Percentiles rank a stretch among this genome's conserved stretches.
Evolutionary conservation across 805 yeast species (phyloP).

Genomic region (Saccharomycopsis microspora): DNA sequence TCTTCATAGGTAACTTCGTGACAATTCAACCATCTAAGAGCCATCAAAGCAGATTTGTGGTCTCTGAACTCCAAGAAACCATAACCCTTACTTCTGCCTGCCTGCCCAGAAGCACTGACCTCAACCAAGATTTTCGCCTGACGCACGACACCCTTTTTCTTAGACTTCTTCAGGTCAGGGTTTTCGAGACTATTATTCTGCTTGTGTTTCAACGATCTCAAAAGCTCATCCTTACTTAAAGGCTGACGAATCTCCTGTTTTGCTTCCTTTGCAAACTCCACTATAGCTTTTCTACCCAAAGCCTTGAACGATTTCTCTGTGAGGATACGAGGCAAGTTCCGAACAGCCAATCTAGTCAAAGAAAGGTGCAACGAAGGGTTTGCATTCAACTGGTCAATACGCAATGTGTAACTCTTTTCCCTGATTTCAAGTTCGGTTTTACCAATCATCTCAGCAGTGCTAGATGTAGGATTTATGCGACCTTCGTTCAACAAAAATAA

Average conservation of each 20-base stretch:
- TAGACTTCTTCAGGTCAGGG: constrained; percentile 45
- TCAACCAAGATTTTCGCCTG: constrained; percentile 92
- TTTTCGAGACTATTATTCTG: constrained; percentile 27
- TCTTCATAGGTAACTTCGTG: constrained; percentile 71
- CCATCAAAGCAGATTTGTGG: constrained; percentile 90
- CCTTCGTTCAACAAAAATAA: constrained; percentile 88
- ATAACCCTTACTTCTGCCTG: constrained; percentile 92
- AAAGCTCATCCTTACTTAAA: constrained; percentile 77
- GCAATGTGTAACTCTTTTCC: constrained; percentile 73
- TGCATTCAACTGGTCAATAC: constrained; percentile 83
- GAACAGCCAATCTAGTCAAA: constrained; percentile 87
- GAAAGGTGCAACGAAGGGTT: constrained; percentile 89
- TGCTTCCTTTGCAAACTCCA: constrained; percentile 86
- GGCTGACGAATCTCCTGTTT: constrained; percentile 67
- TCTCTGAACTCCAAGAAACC: constrained; percentile 92
- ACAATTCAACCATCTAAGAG: constrained; percentile 92
- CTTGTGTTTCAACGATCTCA: constrained; percentile 65
- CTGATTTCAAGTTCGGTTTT: constrained; percentile 74
- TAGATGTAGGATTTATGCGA: constrained; percentile 70
- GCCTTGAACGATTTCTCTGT: constrained; percentile 81
- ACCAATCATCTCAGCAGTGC: constrained; percentile 58
- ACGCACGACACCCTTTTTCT: constrained; percentile 80
- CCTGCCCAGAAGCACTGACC: constrained; percentile 75
- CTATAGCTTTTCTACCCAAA: constrained; percentile 88
- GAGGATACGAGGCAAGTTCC: constrained; percentile 92